Evolutionary conservation across 2,329 filamentous ascomycete species (phyloP), one percentile per base, ranked within the genome.

Genomic region (Dactylellina leptospora): DNA sequence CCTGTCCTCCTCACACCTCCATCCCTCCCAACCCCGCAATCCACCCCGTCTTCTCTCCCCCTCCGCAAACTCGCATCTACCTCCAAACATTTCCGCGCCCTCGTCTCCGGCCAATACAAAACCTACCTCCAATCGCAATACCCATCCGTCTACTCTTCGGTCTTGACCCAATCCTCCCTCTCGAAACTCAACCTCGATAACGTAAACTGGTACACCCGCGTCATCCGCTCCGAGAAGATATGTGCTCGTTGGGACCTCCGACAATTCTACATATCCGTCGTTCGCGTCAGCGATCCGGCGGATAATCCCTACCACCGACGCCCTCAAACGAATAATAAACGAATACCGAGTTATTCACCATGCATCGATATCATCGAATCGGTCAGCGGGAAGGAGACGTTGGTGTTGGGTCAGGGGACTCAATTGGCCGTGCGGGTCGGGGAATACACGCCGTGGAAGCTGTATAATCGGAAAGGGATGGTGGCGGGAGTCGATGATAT

Each of bases 51-150:
- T 1, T 55, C 53, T 11, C 20, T 23, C 2, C 53, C 68, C 10
- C 38, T 72, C 9, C 59, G 45, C n/a, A 36, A 22, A 4, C 54
- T 72, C 11, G 44, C 68, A 11, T 4, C 18, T 8, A 64, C 59
- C 10, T 72, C 68, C 8, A 45, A 44, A 13, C 42, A 59, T 5
- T 63, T 72, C n/a, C 53, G 59, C 8, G 25, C 51, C 3, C 38
- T 64, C 8, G 38, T 72, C 22, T 51, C 40, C 18, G 42, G 33
- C n/a, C 59, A 72, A 47, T 72, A 72, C 28, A 56, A 59, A 13
- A 60, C 59, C 22, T 72, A 72, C 40, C 18, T 63, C 13, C 68
- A 72, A 30, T 40, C 58, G 23, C 68, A 72, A 20, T 72, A 60
- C 28, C 68, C 68, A 2, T 16, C 20, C 23, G 38, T 72, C 53